phyloP scores from a whole-genome alignment of 371 early-diverging fungal genomes.

The Apophysomyces ossiformis region DNA sequence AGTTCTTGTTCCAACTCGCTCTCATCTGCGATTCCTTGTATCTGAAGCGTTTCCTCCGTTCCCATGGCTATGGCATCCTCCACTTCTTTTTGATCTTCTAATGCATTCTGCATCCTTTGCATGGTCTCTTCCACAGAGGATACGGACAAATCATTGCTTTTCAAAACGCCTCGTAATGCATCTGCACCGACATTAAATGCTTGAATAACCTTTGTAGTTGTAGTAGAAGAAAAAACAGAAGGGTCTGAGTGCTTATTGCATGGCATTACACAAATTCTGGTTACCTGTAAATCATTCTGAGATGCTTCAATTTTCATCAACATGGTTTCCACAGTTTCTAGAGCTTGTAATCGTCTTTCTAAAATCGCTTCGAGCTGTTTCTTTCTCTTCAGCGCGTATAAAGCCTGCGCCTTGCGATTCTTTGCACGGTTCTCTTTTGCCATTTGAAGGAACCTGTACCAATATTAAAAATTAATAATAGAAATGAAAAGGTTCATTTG shows the following conservation, averaged over 20 bases:
- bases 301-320: conserved; percentile 57
- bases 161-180: conserved; percentile 44
- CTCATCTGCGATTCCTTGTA: conserved; percentile 25
- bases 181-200: conserved; percentile 60
- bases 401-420: conserved; percentile 44
- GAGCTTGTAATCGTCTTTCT: conserved; percentile 48
- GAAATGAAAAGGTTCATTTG: background rate
- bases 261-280: background rate
- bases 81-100: conserved; percentile 61
- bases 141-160: conserved; percentile 37
- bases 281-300: conserved; percentile 60
- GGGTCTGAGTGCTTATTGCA: no score
- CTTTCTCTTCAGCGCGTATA: conserved; percentile 52
- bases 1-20: conserved; percentile 57
- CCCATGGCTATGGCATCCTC: conserved; percentile 51
- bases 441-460: conserved; percentile 17
- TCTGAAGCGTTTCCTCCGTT: conserved; percentile 23
- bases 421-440: conserved; percentile 31
- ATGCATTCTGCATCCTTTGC: conserved; percentile 47
- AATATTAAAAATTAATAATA: background rate
- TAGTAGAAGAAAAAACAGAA: background rate
- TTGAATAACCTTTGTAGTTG: conserved; percentile 42
- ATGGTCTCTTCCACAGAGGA: conserved; percentile 53
- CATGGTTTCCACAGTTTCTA: conserved; percentile 61
- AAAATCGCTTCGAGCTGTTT: conserved; percentile 47